phyloP scores from a whole-genome alignment of 768 basidiomycete genomes.

The Agrocybe praecox region DNA sequence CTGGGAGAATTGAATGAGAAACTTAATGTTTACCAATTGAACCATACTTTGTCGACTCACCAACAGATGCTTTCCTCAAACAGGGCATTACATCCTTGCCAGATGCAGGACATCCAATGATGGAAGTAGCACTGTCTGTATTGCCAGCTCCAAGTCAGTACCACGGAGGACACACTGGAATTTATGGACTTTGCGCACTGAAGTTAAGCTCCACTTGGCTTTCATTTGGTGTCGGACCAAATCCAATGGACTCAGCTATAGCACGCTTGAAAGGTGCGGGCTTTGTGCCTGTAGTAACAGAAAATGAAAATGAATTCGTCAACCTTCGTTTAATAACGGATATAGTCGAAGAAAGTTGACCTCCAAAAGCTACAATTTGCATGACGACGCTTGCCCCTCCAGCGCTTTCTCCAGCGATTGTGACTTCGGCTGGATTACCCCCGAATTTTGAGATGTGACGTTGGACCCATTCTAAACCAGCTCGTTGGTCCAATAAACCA shows the following conservation, averaged over 20 bases:
- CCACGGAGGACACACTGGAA: neutral
- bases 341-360: slow-evolving; percentile 13
- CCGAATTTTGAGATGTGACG: slow-evolving; percentile 60
- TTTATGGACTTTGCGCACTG: slow-evolving; percentile 21
- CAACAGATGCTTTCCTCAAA: slow-evolving; percentile 36
- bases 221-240: slow-evolving; percentile 34
- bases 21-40: neutral
- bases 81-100: slow-evolving; percentile 31
- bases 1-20: slow-evolving; percentile 17
- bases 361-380: slow-evolving; percentile 46
- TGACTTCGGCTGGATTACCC: slow-evolving; percentile 43
- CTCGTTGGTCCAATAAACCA: slow-evolving; percentile 44
- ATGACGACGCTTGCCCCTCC: slow-evolving; percentile 47
- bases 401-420: slow-evolving; percentile 52
- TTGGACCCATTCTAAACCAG: slow-evolving; percentile 55
- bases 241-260: slow-evolving; percentile 46
- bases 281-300: slow-evolving; percentile 25
- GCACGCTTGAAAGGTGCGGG: slow-evolving; percentile 40
- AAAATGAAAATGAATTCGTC: neutral
- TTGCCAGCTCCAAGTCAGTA: neutral
- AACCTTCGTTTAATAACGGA: neutral
- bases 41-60: slow-evolving; percentile 15
- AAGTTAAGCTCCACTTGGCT: slow-evolving; percentile 31
- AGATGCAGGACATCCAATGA: slow-evolving; percentile 27
- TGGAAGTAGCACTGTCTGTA: slow-evolving; percentile 29